phyloP scores from a whole-genome alignment of 2,329 filamentous ascomycete species.

The Apiospora pterosperma region DNA sequence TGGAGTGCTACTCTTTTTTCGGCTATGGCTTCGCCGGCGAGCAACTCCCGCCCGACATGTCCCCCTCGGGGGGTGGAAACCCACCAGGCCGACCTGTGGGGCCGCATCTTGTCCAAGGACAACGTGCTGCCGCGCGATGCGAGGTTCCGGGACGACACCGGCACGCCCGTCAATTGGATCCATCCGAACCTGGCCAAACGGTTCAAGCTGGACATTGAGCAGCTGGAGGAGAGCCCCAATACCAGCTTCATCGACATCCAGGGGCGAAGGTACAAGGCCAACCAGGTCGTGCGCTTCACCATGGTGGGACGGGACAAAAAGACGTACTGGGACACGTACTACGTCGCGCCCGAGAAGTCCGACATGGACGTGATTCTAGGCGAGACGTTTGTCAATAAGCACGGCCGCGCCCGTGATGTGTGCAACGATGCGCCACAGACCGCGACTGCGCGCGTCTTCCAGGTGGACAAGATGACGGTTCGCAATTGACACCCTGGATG shows the following conservation, averaged over 20 bases:
- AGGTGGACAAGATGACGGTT: not conserved
- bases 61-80: not conserved
- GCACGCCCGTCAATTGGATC: slow-evolving; percentile 11
- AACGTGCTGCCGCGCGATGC: not conserved
- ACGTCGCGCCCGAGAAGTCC: slow-evolving; percentile 1
- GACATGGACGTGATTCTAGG: slow-evolving; percentile 6
- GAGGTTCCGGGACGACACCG: slow-evolving; percentile 8
- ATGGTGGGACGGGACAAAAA: not conserved
- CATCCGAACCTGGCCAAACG: slow-evolving; percentile 4
- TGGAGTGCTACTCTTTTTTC: not conserved
- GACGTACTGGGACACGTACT: slow-evolving; percentile 4
- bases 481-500: too few relatives aligned
- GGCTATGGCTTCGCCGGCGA: not conserved
- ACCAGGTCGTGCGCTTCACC: not conserved
- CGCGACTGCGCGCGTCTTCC: not conserved
- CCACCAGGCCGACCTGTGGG: slow-evolving; percentile 3
- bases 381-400: not conserved
- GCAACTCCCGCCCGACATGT: not conserved
- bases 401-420: not conserved
- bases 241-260: not conserved
- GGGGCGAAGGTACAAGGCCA: not conserved
- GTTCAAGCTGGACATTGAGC: slow-evolving; percentile 4
- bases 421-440: not conserved
- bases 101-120: not conserved
- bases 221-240: not conserved